These are phyloP conservation scores for Passiflora organensis DNA, from an alignment of 345 rosid genomes.

Conservation along the genomic window DNA sequence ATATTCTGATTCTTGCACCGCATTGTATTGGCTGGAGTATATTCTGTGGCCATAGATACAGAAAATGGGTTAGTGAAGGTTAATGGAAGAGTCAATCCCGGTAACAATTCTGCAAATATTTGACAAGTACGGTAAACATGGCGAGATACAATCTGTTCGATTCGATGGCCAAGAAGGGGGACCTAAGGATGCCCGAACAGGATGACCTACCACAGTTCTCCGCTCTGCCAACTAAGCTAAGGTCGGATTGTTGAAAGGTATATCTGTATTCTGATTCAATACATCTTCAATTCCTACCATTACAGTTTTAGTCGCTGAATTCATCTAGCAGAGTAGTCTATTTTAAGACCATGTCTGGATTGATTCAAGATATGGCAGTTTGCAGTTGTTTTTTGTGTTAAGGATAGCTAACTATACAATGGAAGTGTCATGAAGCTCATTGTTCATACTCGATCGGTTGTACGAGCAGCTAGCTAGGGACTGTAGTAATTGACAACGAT, in stretches of 20 bases:
- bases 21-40: conserved; percentile 6
- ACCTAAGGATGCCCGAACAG: conserved; percentile 25
- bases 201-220: conserved; percentile 84
- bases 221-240: conserved; percentile 99
- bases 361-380: too few relatives aligned
- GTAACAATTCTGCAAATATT: conserved; percentile 8
- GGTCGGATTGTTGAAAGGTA: conserved; percentile 41
- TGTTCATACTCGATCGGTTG: too few relatives aligned
- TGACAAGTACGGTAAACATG: conserved; percentile 21
- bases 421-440: too few relatives aligned
- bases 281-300: too few relatives aligned
- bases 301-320: too few relatives aligned
- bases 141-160: conserved; percentile 9
- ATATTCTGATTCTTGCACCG: not conserved
- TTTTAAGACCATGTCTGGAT: too few relatives aligned
- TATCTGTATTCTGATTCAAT: too few relatives aligned
- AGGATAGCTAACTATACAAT: too few relatives aligned
- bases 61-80: conserved; percentile 17
- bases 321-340: too few relatives aligned
- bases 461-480: not conserved
- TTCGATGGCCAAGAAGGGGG: conserved; percentile 12
- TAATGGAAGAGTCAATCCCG: conserved; percentile 15
- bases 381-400: too few relatives aligned
- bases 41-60: conserved; percentile 19
- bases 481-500: not conserved